Evolutionary conservation across 495 filamentous ascomycete species (phyloP).

Genomic region (Collariella sp.): DNA sequence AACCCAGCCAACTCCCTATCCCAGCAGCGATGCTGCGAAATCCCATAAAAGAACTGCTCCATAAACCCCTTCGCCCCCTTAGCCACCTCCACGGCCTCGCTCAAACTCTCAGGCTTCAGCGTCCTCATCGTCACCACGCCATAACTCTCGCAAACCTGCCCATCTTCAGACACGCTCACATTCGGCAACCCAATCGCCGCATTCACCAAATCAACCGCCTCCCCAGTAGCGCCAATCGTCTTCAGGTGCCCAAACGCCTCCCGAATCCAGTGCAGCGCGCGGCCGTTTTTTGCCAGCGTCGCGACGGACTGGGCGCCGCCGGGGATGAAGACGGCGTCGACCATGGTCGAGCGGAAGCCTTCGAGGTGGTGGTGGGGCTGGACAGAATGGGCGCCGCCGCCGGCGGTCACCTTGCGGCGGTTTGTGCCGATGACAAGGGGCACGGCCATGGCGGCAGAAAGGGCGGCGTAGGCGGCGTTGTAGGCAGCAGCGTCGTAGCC

Average conservation of each 20-base stretch:
- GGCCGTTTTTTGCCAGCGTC: slow-evolving; percentile 59
- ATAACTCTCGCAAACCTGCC: slow-evolving; percentile 55
- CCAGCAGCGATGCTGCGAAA: slow-evolving; percentile 63
- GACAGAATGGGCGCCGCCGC: slow-evolving; percentile 48
- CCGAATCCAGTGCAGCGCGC: slow-evolving; percentile 74
- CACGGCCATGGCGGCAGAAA: slow-evolving; percentile 54
- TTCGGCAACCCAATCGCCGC: slow-evolving; percentile 49
- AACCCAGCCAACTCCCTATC: slow-evolving; percentile 65
- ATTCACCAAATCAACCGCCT: slow-evolving; percentile 57
- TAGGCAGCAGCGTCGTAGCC: slow-evolving; percentile 65
- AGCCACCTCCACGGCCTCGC: slow-evolving; percentile 47
- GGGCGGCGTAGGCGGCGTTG: slow-evolving; percentile 51
- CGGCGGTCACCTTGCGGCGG: slow-evolving; percentile 52
- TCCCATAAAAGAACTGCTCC: slow-evolving; percentile 53
- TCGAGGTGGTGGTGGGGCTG: slow-evolving; percentile 74
- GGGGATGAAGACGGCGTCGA: slow-evolving; percentile 75
- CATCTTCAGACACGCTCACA: slow-evolving; percentile 38
- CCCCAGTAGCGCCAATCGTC: slow-evolving; percentile 64
- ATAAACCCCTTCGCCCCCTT: slow-evolving; percentile 57
- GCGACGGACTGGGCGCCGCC: slow-evolving; percentile 56
- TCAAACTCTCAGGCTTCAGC: slow-evolving; percentile 44
- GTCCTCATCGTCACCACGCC: slow-evolving; percentile 57
- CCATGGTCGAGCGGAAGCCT: slow-evolving; percentile 75
- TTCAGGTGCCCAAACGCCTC: slow-evolving; percentile 79
- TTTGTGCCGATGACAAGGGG: slow-evolving; percentile 63